These are phyloP conservation scores for Phalaenopsis equestris DNA, from an alignment of 106 monocot genomes.

Conservation along the genomic window DNA sequence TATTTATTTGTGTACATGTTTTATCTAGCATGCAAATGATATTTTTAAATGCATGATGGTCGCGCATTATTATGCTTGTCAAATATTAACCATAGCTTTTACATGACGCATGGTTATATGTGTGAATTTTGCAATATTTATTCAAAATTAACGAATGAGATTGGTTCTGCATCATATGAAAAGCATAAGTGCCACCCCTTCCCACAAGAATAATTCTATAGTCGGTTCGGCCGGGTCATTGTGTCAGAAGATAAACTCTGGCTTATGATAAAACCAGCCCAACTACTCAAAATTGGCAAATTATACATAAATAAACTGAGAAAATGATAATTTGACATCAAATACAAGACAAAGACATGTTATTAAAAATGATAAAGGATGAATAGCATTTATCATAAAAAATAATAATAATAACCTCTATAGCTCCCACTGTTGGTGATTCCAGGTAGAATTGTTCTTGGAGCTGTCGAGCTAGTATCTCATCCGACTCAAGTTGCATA, in stretches of 20 bases:
- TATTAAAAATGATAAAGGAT: not conserved
- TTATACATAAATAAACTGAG: not conserved
- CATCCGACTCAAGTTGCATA: conserved; percentile 67
- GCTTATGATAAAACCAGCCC: not conserved
- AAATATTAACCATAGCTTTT: not conserved
- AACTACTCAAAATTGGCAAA: not conserved
- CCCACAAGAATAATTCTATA: conserved; percentile 49
- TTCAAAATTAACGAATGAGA: conserved; percentile 6
- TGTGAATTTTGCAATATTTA: not conserved
- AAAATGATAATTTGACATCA: not conserved
- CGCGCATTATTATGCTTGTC: not conserved
- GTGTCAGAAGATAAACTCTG: conserved; percentile 1
- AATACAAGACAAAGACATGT: not conserved
- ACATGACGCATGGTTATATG: not conserved
- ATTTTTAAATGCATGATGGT: too few species aligned
- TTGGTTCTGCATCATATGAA: conserved; percentile 7
- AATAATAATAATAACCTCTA: conserved; percentile 20
- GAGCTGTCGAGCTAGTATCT: conserved; percentile 67
- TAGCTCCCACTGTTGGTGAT: conserved; percentile 18
- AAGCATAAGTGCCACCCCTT: conserved; percentile 22
- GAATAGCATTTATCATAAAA: not conserved
- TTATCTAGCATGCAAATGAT: too few species aligned
- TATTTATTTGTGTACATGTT: too few species aligned
- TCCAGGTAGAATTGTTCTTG: conserved; percentile 80
- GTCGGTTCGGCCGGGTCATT: conserved; percentile 43